These are phyloP conservation scores for Exserohilum turcica DNA, from an alignment of 2,329 filamentous ascomycete genomes.

Conservation along the genomic window DNA sequence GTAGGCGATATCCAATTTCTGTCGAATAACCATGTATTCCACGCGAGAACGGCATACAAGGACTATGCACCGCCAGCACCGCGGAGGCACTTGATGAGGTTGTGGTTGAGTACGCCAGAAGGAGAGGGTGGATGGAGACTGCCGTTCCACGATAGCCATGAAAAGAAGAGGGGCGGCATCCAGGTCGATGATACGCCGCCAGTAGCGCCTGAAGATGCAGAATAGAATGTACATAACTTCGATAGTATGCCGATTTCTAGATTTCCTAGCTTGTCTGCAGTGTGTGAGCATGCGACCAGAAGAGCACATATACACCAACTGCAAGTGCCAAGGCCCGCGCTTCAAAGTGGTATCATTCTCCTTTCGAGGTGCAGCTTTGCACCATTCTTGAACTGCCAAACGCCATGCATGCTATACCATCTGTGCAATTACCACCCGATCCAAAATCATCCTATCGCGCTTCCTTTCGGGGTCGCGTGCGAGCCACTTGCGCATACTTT, in stretches of 20 bases:
- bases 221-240: slow-evolving; percentile 54
- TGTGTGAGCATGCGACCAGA: slow-evolving; percentile 1
- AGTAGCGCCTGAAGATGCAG: slow-evolving; percentile 75
- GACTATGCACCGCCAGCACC: slow-evolving; percentile 71
- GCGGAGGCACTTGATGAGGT: slow-evolving; percentile 76
- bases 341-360: slow-evolving; percentile 35
- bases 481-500: slow-evolving; percentile 8
- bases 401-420: slow-evolving; percentile 25
- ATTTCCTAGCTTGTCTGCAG: slow-evolving; percentile 1
- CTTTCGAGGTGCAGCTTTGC: slow-evolving; percentile 25
- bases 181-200: slow-evolving; percentile 83
- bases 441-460: slow-evolving; percentile 23
- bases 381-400: slow-evolving; percentile 22
- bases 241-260: background rate
- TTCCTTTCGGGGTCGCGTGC: slow-evolving; percentile 24
- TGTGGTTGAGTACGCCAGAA: slow-evolving; percentile 85
- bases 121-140: slow-evolving; percentile 82
- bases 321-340: slow-evolving; percentile 8
- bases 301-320: background rate
- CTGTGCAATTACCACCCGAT: slow-evolving; percentile 14
- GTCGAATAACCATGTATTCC: slow-evolving; percentile 78
- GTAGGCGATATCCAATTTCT: slow-evolving; percentile 89
- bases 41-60: slow-evolving; percentile 80
- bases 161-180: slow-evolving; percentile 87
- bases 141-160: slow-evolving; percentile 78